Evolutionary conservation across 1,284 basidiomycete genomes (phyloP).

Genomic region (Waitea zeae): DNA sequence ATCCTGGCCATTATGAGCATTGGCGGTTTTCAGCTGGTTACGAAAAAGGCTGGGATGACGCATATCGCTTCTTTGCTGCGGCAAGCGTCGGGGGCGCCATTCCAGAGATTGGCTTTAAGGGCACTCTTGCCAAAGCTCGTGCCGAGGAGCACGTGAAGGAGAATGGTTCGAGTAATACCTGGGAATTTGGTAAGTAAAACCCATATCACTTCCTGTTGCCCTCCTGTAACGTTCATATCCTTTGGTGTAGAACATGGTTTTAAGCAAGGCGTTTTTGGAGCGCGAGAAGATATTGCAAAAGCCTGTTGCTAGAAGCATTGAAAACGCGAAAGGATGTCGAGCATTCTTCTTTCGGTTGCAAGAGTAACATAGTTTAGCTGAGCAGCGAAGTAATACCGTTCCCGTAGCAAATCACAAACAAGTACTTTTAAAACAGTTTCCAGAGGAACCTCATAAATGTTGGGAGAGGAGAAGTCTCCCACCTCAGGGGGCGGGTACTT

Average conservation of each 20-base stretch:
- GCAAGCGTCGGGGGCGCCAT: slow-evolving; percentile 12
- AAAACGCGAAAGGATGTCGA: no score
- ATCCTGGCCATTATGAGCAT: slow-evolving; percentile 38
- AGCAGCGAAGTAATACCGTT: no score
- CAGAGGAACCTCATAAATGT: no score
- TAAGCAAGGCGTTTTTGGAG: slow-evolving; percentile 25
- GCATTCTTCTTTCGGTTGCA: no score
- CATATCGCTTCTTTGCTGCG: slow-evolving; percentile 30
- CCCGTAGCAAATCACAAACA: no score
- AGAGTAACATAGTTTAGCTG: no score
- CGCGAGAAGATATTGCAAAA: slow-evolving; percentile 15
- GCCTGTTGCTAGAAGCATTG: slow-evolving; percentile 4
- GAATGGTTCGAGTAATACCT: slow-evolving; percentile 22
- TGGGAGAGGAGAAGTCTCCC: no score
- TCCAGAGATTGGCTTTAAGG: slow-evolving; percentile 44
- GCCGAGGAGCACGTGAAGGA: slow-evolving; percentile 24
- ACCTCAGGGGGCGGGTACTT: no score
- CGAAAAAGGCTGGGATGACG: slow-evolving; percentile 54
- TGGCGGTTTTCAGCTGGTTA: slow-evolving; percentile 55
- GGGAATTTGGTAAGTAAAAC: slow-evolving; percentile 41
- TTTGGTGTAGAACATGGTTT: slow-evolving; percentile 31
- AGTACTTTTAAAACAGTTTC: no score
- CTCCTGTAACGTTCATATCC: slow-evolving; percentile 2
- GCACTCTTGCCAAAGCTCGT: slow-evolving; percentile 36
- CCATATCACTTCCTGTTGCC: slow-evolving; percentile 1